Evolutionary conservation across 768 basidiomycete genomes (phyloP), one percentile per base, ranked within the genome.

Genomic region (Psilocybe tampanensis): DNA sequence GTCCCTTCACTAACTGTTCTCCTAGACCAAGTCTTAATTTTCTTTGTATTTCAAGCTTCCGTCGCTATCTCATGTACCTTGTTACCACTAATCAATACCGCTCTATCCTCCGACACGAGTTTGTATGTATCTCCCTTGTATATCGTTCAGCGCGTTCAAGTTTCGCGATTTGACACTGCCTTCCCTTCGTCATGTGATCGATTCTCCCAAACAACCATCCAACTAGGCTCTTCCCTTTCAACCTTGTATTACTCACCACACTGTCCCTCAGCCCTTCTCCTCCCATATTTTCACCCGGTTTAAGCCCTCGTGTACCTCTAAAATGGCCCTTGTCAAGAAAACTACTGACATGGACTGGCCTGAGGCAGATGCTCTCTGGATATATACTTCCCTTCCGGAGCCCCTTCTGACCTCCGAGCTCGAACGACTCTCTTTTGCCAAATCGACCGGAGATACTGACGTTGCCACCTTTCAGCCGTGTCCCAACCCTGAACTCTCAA

Each of bases 391-490:
- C 8, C 71, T 83, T 33, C 54, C 73, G n/a, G 81, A 81, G 56
- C 76, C 79, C 6, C 58, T 68, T 7, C 60, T 80, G 6, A 72
- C 76, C 7, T 61, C 69, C 6, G 76, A 80, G 64, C 73, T 83
- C n/a, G 66, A 64, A 39, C 73, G 76, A 12, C 68, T 76, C 1
- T 69, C 80, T 2, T 56, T 55, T 26, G 69, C 78, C 17, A 65
- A 65, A 5, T 64, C 73, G 1, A 52, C 68, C 34, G 64, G 65
- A 5, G 66, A 70, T 51, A 76, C 76, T n/a, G 74, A 79, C 56
- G 66, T 67, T 42, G 71, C 81, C 26, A 70, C 75, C 17, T 72
- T 84, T 45, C 82, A 84, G 59, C 82, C 82, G 21, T 79, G 75
- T 59, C 71, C 72, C 1, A 67, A 75, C 32, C 76, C 74, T 17